These are phyloP conservation scores for Russula vinacea DNA, from an alignment of 768 basidiomycete species.

Conservation along the genomic window DNA sequence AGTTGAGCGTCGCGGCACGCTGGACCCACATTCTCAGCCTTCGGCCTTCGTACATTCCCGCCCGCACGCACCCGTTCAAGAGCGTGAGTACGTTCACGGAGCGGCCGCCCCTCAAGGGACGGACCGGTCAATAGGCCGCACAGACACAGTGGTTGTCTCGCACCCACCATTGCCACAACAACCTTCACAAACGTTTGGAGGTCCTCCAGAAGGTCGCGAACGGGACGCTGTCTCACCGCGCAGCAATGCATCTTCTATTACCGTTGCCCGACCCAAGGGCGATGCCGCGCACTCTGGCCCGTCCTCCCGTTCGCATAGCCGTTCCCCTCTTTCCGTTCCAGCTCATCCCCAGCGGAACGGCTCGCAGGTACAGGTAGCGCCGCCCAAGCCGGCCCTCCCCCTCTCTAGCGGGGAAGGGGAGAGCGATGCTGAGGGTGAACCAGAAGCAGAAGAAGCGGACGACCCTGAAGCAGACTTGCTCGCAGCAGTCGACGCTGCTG, in stretches of 20 bases:
- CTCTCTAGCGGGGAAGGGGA: constrained; percentile 38
- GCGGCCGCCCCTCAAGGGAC: constrained; percentile 9
- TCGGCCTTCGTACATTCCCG: constrained; percentile 19
- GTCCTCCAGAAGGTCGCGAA: constrained; percentile 18
- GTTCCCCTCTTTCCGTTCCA: constrained; percentile 18
- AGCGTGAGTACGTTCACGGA: constrained; percentile 18
- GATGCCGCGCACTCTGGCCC: constrained; percentile 33
- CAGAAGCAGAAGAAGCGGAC: constrained; percentile 36
- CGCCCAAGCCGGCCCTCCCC: constrained; percentile 10
- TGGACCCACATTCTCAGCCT: constrained; percentile 41
- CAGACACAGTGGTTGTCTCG: constrained; percentile 26
- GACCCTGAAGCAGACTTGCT: constrained; percentile 39
- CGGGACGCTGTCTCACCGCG: constrained; percentile 33
- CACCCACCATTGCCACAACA: constrained; percentile 14
- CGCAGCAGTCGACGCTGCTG: constrained; percentile 43
- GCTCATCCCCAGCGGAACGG: constrained; percentile 21
- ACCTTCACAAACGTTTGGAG: constrained; percentile 15
- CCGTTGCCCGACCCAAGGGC: constrained; percentile 26
- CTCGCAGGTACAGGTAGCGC: constrained; percentile 18
- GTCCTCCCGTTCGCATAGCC: constrained; percentile 24
- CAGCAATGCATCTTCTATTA: constrained; percentile 39
- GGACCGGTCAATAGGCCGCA: constrained; percentile 24
- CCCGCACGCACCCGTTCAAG: constrained; percentile 18
- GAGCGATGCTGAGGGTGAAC: constrained; percentile 39
- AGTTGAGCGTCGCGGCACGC: constrained; percentile 64